Base-by-base conservation (phyloP, 371 early-diverging fungal species). In the Fennellomyces sp. region DNA sequence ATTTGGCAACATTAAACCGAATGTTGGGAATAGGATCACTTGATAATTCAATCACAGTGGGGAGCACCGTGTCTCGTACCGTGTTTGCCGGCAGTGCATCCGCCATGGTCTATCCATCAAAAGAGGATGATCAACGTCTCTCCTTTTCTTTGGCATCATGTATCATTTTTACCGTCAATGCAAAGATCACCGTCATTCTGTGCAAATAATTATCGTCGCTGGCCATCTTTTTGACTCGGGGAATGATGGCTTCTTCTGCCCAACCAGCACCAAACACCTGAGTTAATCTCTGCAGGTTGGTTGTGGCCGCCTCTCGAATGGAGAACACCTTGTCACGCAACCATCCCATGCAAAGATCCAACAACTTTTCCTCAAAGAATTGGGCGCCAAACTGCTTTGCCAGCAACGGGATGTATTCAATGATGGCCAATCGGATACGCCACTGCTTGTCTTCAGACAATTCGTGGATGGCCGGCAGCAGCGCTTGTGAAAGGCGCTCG, bases 361-460 rank as follows among this genome's bases (percentile, higher is more conserved):
- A 86, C 2, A 99, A 85, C 76, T 96, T 94, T 70, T 97, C 97
- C 69, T 99, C 94, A 78, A 99, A 98, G 76, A 99, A 96, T 27
- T 86, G 89, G 17, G 92, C 88, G 28, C 99, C 99, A 67, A 99
- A 85, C 74, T 99, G 97, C 42, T 87, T 90, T 19, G 97, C 96
- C 63, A 99, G 85, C 42, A 97, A 79, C 12, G 99, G 99, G 62
- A 97, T 96, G 69, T 97, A 94, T 67, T 97, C 97, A 72, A 99
- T 97, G 65, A 99, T 97, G 2, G 97, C 98, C 67, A 96, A 77
- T 26, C 99, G 93, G 49, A 98, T 97, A 42, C 99, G 91, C 99
- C 99, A 99, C 69, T 97, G 97, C 81, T 97, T 97, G 75, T 99
- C 99, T 80, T 98, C 97, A 12, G 98, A 96, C 26, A 99, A 81